phyloP scores from a whole-genome alignment of 148 eudicot species.

The Rhododendron vialii region DNA sequence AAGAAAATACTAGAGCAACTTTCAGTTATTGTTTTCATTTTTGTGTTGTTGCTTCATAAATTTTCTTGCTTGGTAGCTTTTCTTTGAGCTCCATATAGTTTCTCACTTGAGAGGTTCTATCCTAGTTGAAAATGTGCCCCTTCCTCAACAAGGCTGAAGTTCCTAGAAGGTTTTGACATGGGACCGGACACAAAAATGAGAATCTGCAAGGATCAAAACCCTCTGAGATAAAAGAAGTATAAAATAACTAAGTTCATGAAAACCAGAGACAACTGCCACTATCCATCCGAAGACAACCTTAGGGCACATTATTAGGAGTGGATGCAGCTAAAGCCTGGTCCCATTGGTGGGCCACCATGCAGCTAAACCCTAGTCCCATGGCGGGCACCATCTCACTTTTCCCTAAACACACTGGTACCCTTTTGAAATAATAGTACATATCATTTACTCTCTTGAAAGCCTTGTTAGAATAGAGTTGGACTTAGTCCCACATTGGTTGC shows the following conservation, averaged over 20 bases:
- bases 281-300: not conserved
- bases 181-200: not conserved
- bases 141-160: not conserved
- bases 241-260: not conserved
- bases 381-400: not conserved
- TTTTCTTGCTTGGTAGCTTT: not conserved
- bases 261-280: not conserved
- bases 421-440: not conserved
- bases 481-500: too few species aligned
- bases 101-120: not conserved
- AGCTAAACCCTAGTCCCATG: not conserved
- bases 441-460: not conserved
- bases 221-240: not conserved
- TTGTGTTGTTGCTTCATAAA: not conserved
- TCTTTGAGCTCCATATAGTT: not conserved
- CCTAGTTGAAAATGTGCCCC: not conserved
- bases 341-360: not conserved
- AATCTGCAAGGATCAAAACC: not conserved
- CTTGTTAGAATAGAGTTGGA: too few species aligned
- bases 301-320: not conserved
- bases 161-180: not conserved
- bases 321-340: not conserved
- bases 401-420: not conserved
- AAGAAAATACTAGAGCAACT: not conserved
- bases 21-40: not conserved